A percentile compares a stretch with the other conserved stretches of the same genome.
Evolutionary conservation across 352 stramenopile genomes (phyloP).

Genomic region (Aphanomyces cochlioides): DNA sequence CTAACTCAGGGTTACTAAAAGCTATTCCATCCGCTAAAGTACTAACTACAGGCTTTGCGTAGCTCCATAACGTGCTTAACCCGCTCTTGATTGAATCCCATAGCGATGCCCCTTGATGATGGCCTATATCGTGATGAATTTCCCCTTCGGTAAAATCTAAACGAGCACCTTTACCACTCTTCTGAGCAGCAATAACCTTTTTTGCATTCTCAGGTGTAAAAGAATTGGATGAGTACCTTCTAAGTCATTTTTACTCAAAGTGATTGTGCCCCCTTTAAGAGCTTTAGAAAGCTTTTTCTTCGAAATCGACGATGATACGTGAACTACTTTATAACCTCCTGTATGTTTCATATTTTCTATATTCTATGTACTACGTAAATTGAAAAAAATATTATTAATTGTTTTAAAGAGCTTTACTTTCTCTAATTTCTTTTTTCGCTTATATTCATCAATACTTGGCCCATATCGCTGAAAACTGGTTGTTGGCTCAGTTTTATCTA

Average conservation of each 20-base stretch:
- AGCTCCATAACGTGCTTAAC: not conserved
- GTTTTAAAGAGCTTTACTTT: not conserved
- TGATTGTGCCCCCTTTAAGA: not conserved
- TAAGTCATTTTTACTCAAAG: not conserved
- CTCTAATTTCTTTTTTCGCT: not conserved
- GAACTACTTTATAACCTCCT: not conserved
- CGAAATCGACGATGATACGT: not conserved
- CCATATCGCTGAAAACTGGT: not conserved
- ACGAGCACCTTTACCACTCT: no score
- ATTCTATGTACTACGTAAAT: not conserved
- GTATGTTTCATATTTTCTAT: not conserved
- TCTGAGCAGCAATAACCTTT: not conserved
- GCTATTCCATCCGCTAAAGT: not conserved
- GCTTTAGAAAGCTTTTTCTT: not conserved
- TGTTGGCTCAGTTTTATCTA: not conserved
- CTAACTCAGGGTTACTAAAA: not conserved
- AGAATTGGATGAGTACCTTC: not conserved
- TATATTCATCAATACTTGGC: not conserved
- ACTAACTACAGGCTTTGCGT: not conserved
- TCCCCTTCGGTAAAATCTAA: not conserved
- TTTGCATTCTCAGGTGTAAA: conserved; percentile 6
- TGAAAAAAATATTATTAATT: not conserved
- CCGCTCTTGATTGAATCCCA: no score
- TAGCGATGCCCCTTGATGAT: not conserved
- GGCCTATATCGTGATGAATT: not conserved